Conservation (phyloP, 257 asterid genomes). For the Jacaranda mimosifolia region DNA sequence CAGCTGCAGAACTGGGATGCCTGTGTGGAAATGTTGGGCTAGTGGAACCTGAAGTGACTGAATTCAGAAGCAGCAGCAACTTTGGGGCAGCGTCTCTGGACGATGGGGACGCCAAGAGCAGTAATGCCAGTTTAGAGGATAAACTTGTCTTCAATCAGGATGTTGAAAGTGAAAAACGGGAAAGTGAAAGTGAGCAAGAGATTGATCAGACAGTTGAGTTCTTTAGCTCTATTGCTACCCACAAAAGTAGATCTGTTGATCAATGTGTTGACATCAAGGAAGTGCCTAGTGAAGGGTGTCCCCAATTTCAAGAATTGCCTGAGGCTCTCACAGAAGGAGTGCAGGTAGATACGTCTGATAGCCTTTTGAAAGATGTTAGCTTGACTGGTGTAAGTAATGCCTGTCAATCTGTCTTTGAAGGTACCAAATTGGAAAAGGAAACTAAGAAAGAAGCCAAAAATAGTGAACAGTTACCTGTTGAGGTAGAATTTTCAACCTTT, state of each 20-base stretch:
- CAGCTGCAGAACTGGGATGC: conserved; percentile 29
- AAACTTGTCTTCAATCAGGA: conserved; percentile 22
- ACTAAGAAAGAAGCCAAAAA: conserved; percentile 32
- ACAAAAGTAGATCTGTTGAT: conserved; percentile 28
- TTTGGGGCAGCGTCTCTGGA: conserved; percentile 22
- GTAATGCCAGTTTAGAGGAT: conserved; percentile 32
- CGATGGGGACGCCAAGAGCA: conserved; percentile 21
- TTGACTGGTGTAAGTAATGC: conserved; percentile 27
- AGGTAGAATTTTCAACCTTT: conserved; percentile 32
- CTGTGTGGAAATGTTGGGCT: no score
- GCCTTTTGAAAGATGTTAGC: conserved; percentile 38
- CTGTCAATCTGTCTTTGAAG: conserved; percentile 25
- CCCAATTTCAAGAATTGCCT: conserved; percentile 26
- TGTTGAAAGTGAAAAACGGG: conserved; percentile 38
- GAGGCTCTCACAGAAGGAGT: conserved; percentile 19
- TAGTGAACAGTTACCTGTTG: conserved; percentile 37
- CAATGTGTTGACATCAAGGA: conserved; percentile 32
- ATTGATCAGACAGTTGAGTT: conserved; percentile 32
- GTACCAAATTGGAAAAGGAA: conserved; percentile 34
- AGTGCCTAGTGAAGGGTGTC: conserved; percentile 27
- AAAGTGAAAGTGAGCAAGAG: conserved; percentile 42
- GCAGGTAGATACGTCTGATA: conserved; percentile 28
- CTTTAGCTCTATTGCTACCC: conserved; percentile 19
- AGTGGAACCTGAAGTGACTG: no score
- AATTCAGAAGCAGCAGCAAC: no score